Conservation (phyloP, 495 filamentous ascomycete genomes). For the Trichoderma gamsii region DNA sequence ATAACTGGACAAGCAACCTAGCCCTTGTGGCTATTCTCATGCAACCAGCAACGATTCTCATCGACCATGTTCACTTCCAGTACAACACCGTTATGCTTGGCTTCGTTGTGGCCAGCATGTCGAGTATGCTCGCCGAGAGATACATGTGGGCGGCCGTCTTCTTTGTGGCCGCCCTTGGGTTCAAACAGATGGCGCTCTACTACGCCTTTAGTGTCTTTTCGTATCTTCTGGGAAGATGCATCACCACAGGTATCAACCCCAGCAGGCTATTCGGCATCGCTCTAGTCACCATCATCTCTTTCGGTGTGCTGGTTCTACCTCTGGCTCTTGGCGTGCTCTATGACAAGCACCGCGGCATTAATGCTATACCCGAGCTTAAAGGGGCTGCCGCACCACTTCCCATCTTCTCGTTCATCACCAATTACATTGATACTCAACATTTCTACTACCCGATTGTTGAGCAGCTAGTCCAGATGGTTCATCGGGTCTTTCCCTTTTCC, state of each 20-base stretch:
- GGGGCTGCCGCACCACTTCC: constrained; percentile 50
- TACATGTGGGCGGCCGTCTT: constrained; percentile 85
- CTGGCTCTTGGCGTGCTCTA: constrained; percentile 59
- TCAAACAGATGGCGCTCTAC: constrained; percentile 98
- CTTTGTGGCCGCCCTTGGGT: constrained; percentile 87
- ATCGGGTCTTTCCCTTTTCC: constrained; percentile 91
- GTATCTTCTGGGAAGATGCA: constrained; percentile 79
- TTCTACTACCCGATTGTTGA: constrained; percentile 65
- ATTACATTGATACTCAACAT: constrained; percentile 55
- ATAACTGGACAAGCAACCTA: constrained; percentile 70
- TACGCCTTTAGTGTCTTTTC: constrained; percentile 91
- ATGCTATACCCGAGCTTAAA: constrained; percentile 42
- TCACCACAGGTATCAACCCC: constrained; percentile 67
- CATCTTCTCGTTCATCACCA: constrained; percentile 50
- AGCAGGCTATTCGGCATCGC: constrained; percentile 68
- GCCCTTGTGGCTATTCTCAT: constrained; percentile 85
- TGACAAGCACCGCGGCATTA: constrained; percentile 50
- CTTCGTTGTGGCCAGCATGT: constrained; percentile 75
- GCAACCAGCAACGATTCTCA: constrained; percentile 85
- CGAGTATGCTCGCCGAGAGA: constrained; percentile 77
- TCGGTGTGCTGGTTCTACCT: constrained; percentile 68
- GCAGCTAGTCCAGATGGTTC: constrained; percentile 71
- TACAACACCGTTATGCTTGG: constrained; percentile 99
- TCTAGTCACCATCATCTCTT: constrained; percentile 62
- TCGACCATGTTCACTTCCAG: constrained; percentile 98